These are phyloP conservation scores for Malus hybrid DNA, from an alignment of 331 rosid genomes.

Conservation along the genomic window DNA sequence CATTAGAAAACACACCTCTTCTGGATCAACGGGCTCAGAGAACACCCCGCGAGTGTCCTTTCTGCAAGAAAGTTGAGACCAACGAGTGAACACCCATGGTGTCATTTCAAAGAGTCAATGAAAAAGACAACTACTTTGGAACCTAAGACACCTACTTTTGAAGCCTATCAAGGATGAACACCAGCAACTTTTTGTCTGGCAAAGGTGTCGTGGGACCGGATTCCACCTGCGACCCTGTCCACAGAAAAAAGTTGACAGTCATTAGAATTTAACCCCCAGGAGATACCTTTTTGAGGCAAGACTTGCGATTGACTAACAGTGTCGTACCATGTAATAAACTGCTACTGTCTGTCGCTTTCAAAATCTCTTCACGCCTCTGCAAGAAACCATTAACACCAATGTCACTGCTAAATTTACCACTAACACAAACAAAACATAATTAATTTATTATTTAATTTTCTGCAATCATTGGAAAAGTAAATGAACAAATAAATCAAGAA, in stretches of 20 bases:
- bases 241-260: constrained; percentile 34
- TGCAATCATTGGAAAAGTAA: constrained; percentile 3
- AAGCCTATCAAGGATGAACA: constrained; percentile 96
- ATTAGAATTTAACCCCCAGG: constrained; percentile 14
- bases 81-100: constrained; percentile 21
- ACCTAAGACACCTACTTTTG: constrained; percentile 68
- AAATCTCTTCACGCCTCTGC: constrained; percentile 61
- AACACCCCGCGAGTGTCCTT: constrained; percentile 93
- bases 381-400: constrained; percentile 30
- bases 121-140: constrained; percentile 13
- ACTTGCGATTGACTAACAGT: constrained; percentile 29
- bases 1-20: constrained; percentile 49
- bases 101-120: constrained; percentile 4
- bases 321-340: constrained; percentile 57
- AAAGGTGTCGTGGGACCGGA: constrained; percentile 97
- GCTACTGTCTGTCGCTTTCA: constrained; percentile 81
- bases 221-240: constrained; percentile 81
- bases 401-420: constrained; percentile 24
- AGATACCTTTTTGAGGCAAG: constrained; percentile 21
- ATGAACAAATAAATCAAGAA: constrained; percentile 15
- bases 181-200: constrained; percentile 99
- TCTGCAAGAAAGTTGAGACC: constrained; percentile 42
- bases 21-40: constrained; percentile 91
- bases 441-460: constrained; percentile 15
- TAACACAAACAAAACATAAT: not conserved